Evolutionary conservation across 345 rosid species (phyloP), one percentile per base, ranked within the genome.

Genomic region (Citropsis articulata): DNA sequence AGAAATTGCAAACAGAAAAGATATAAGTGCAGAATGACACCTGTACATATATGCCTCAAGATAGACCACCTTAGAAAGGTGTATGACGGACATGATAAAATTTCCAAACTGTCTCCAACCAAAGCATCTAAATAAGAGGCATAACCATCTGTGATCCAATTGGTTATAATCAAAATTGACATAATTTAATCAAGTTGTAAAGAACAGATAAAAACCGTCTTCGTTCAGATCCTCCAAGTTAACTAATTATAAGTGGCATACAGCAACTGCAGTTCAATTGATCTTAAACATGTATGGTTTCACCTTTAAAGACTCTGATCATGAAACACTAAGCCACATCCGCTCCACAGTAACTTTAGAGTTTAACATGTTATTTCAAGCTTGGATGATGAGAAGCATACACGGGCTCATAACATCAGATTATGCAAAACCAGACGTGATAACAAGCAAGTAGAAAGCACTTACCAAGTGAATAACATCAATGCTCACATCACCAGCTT

Each of bases 381-480:
- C 30, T 30, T 48, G 50, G 14, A 65, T 64, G 31, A 22, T 48
- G 59, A 64, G 35, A 66, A 22, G 28, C 65, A 64, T 42, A 45
- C 45, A 65, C 27, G 42, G 70, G 45, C 53, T 30, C 27, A 30
- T 64, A 50, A 75, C 50, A 64, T 48, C 31, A 22, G 28, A 65
- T 22, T 45, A 35, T 12, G 19, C 12, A 13, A 2, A 48, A 40
- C 50, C 62, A 31, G 16, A 64, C 31, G 42, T 24, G 61, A 75
- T 10, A 62, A 21, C 28, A 63, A 42, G 55, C 69, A 75, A 28
- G n/a, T 25, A 63, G 42, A 28, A 45, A 28, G 73, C 16, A 86
- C 89, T 86, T 84, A 96, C 99, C 91, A 96, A 82, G 89, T 96
- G 99, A 81, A 94, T 92, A 7, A 91, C 94, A 75, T 96, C 99